Evolutionary conservation across 2,329 filamentous ascomycete genomes (phyloP).

Genomic region (Neocatenulostroma microsporum): DNA sequence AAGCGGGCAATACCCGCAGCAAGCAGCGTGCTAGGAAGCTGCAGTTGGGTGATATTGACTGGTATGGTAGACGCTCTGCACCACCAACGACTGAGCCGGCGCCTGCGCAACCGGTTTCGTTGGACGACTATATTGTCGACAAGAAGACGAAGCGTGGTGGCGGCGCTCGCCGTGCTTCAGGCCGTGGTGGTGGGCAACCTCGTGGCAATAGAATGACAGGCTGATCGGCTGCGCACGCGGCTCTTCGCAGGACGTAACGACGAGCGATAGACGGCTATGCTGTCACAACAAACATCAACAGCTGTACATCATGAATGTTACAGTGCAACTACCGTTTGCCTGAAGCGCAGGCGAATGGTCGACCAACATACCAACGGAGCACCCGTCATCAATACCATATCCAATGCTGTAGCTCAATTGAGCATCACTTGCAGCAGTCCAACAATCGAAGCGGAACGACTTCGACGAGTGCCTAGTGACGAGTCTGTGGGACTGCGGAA

Average conservation of each 20-base stretch:
- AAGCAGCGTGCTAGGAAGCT: constrained; percentile 81
- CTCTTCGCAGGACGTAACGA: constrained; percentile 25
- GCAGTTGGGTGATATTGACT: constrained; percentile 94
- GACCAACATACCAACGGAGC: no score
- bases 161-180: constrained; percentile 10
- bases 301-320: not conserved
- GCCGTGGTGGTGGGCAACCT: not conserved
- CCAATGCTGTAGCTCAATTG: no score
- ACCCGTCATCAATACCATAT: no score
- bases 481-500: no score
- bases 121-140: constrained; percentile 26
- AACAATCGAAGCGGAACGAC: no score
- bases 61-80: constrained; percentile 51
- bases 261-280: constrained; percentile 8
- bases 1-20: constrained; percentile 56
- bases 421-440: no score
- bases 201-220: constrained; percentile 10
- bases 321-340: not conserved
- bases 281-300: constrained; percentile 5
- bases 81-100: constrained; percentile 11
- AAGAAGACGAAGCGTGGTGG: constrained; percentile 11
- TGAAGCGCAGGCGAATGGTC: no score
- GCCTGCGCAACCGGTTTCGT: constrained; percentile 12
- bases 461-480: no score
- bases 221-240: constrained; percentile 18